Evolutionary conservation across 192 early-diverging fungal genomes (phyloP).

Genomic region (Haplosporangium gracile): DNA sequence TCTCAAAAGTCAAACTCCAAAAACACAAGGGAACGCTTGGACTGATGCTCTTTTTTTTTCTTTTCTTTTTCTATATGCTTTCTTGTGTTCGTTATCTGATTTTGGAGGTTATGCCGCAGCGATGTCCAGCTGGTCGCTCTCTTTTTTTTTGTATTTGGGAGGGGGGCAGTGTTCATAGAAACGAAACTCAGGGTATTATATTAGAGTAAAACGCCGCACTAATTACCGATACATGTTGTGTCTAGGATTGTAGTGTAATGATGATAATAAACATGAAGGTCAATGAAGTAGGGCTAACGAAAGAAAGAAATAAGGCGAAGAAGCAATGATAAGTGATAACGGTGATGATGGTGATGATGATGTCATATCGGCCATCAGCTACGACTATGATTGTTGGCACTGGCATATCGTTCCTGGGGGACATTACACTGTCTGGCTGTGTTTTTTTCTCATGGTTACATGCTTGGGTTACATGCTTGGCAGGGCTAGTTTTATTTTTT

Average conservation of each 20-base stretch:
- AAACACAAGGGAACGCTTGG: too few relatives aligned
- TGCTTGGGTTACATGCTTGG: too few relatives aligned
- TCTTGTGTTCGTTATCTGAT: not conserved
- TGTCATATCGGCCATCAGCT: too few relatives aligned
- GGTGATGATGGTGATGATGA: too few relatives aligned
- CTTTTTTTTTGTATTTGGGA: not conserved
- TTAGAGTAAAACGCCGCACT: not conserved
- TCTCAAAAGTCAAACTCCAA: not conserved
- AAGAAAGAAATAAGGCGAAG: too few relatives aligned
- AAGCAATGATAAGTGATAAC: too few relatives aligned
- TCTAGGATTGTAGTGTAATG: not conserved
- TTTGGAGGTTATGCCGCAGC: not conserved
- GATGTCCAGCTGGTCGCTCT: slow-evolving; percentile 2
- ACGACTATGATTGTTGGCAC: too few relatives aligned
- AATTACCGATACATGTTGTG: not conserved
- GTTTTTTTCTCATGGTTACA: too few relatives aligned
- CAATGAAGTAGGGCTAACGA: too few relatives aligned
- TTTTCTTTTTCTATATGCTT: not conserved
- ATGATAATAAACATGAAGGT: not conserved
- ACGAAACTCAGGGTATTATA: not conserved
- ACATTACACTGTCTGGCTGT: too few relatives aligned
- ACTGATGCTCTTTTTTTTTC: not conserved
- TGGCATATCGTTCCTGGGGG: too few relatives aligned
- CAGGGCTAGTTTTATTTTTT: too few relatives aligned
- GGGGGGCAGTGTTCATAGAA: slow-evolving; percentile 1